Evolutionary conservation across 805 yeast species (phyloP), one percentile per base, ranked within the genome.

Genomic region (Torulaspora gathmanii): DNA sequence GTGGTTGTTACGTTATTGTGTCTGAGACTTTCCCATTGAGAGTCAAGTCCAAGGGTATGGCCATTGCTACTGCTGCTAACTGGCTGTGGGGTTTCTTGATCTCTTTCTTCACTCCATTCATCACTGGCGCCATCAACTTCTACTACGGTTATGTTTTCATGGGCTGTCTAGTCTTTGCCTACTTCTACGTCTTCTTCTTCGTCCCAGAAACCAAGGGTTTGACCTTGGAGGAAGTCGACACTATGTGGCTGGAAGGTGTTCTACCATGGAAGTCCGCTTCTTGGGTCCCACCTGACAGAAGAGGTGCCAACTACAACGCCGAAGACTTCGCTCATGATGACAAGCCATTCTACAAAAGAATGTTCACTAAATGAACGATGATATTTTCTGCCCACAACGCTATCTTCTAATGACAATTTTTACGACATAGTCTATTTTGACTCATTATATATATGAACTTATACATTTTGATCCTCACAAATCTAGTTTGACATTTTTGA

Each of bases 191-290:
- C 40, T 77, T 74, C 72, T 78, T 85, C 72, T 74, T 73, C 55
- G 78, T 86, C 50, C 80, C 80, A 58, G 89, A 83, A 66, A 86
- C 95, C 45, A 79, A 78, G 70, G 93, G 91, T 53, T 75, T 84
- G 58, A 74, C 83, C 39, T 75, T 86, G 64, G 93, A 85, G 68
- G 86, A 85, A 67, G 86, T 85, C 51, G 88, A 85, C 64, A 81
- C 75, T 56, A 65, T 80, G 68, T 72, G 70, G 64, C 57, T 72
- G 35, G 61, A 65, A 33, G 65, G 63, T 52, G 65, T 64, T 38
- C 53, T 59, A 43, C 69, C 75, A 33, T 71, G 74, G 73, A 56
- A 61, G 42, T 78, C 82, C 17, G 51, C 70, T 25, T 57, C 56
- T 45, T 80, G 75, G 77, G 71, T 68, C 45, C 81, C 82, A 54